These are phyloP conservation scores for Tylopilus felleus DNA, from an alignment of 768 basidiomycete genomes.

Conservation along the genomic window DNA sequence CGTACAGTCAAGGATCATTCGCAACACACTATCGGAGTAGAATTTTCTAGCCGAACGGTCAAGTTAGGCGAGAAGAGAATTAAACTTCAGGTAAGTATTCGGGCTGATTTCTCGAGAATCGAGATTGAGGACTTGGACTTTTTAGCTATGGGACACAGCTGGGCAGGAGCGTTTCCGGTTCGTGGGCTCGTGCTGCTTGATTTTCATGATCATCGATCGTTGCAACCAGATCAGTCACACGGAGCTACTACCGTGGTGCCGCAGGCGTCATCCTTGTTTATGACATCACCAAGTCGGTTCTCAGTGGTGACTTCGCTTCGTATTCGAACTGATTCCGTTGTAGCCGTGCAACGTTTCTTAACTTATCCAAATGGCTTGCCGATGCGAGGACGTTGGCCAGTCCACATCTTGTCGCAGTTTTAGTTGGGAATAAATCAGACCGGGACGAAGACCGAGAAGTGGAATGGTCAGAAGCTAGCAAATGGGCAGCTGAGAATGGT, in stretches of 20 bases:
- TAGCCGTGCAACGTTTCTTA: constrained; percentile 85
- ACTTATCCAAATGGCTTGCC: constrained; percentile 84
- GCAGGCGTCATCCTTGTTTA: constrained; percentile 90
- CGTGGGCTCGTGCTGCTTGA: constrained; percentile 13
- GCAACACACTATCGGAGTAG: constrained; percentile 97
- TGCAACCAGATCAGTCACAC: constrained; percentile 71
- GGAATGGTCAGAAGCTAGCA: constrained; percentile 91
- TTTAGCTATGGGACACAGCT: constrained; percentile 92
- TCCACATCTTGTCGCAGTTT: constrained; percentile 82
- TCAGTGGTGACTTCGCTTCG: background rate
- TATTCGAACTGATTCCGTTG: constrained; percentile 4
- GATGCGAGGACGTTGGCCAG: constrained; percentile 93
- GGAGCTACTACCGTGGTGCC: constrained; percentile 95
- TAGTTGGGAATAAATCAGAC: constrained; percentile 96
- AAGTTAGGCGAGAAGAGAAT: constrained; percentile 92
- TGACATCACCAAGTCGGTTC: constrained; percentile 80
- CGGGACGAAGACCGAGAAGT: constrained; percentile 93
- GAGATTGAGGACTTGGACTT: constrained; percentile 12
- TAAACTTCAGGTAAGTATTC: constrained; percentile 77
- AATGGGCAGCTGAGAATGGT: constrained; percentile 97
- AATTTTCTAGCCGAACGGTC: constrained; percentile 93
- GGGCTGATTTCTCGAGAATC: background rate
- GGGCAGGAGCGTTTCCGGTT: constrained; percentile 94
- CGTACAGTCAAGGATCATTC: constrained; percentile 89
- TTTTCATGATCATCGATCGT: constrained; percentile 10